Percentiles rank a stretch among this genome's conserved stretches.
phyloP scores from a whole-genome alignment of 1,139 yeast genomes.

The Casaregolazyma suthepensis region DNA sequence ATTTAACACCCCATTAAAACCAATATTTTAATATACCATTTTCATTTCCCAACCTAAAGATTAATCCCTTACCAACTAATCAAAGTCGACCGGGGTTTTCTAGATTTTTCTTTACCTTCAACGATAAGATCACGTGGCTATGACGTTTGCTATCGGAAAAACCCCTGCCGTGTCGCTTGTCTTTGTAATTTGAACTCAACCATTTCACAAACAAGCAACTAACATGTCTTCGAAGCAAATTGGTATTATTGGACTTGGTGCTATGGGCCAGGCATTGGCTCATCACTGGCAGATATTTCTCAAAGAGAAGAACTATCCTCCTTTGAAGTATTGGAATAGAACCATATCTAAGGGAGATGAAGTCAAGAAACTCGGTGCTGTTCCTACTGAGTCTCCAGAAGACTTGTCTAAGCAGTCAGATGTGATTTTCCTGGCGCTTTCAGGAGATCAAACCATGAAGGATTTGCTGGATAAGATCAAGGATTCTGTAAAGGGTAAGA shows the following conservation, averaged over 20 bases:
- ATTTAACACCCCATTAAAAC: not conserved
- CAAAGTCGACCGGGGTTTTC: not conserved
- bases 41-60: not conserved
- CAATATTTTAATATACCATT: not conserved
- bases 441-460: slow-evolving; percentile 18
- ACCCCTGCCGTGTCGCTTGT: not conserved
- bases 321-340: slow-evolving; percentile 19
- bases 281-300: slow-evolving; percentile 18
- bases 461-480: slow-evolving; percentile 10
- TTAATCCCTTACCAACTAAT: not conserved
- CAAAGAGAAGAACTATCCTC: slow-evolving; percentile 10
- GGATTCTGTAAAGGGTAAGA: slow-evolving; percentile 18
- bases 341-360: slow-evolving; percentile 19
- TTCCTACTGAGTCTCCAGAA: slow-evolving; percentile 12
- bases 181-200: not conserved
- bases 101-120: not conserved
- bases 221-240: slow-evolving; percentile 2
- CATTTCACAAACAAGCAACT: not conserved
- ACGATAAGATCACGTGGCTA: not conserved
- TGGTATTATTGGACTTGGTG: slow-evolving; percentile 22
- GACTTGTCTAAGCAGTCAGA: slow-evolving; percentile 16
- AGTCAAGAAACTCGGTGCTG: slow-evolving; percentile 19
- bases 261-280: slow-evolving; percentile 23
- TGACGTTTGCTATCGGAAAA: not conserved
- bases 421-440: slow-evolving; percentile 18